Evolutionary conservation across 2,329 filamentous ascomycete species (phyloP), one percentile per base, ranked within the genome.

Genomic region (Zasmidium cellare): DNA sequence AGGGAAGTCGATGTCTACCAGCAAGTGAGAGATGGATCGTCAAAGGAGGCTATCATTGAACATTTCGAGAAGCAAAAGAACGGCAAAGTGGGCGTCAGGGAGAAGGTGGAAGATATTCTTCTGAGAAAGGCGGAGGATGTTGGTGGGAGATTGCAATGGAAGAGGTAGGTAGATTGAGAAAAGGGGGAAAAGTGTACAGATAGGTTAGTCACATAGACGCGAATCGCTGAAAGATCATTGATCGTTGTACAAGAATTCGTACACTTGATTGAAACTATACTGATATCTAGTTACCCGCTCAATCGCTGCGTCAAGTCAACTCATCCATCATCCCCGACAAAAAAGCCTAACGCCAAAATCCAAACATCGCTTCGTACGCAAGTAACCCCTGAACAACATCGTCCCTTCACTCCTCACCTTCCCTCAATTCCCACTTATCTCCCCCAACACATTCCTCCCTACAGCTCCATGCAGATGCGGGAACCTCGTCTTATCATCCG

Each of bases 401-500:
- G 9, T 18, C 35, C 3, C 5, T 14, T 5, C 35, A 41, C 3
- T 41, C 35, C 16, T 14, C 7, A 14, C 28, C n/a, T n/a, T 31
- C 28, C 7, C 14, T 41, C 35, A 41, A 41, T 41, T 41, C 35
- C 35, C 35, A 41, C 16, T 41, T 5, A 57, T 41, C 24, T 46
- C 49, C 24, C 22, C 44, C 55, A 52, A 23, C n/a, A 35, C 56
- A 3, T 46, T 25, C 22, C 46, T 50, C 16, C 18, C 18, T n/a
- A n/a, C 44, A 23, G 28, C 46, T 41, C 3, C n/a, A n/a, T 52
- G 53, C 16, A 56, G 57, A 56, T 59, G 60, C 51, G 64, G 63
- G 58, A 86, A 94, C 41, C 90, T 79, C 56, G 79, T 78, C 73
- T 89, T 84, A 72, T 97, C 94, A 67, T 94, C 91, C 6, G 85